Conservation (phyloP, 2,329 filamentous ascomycete species). For the Cladosporium sp. region DNA sequence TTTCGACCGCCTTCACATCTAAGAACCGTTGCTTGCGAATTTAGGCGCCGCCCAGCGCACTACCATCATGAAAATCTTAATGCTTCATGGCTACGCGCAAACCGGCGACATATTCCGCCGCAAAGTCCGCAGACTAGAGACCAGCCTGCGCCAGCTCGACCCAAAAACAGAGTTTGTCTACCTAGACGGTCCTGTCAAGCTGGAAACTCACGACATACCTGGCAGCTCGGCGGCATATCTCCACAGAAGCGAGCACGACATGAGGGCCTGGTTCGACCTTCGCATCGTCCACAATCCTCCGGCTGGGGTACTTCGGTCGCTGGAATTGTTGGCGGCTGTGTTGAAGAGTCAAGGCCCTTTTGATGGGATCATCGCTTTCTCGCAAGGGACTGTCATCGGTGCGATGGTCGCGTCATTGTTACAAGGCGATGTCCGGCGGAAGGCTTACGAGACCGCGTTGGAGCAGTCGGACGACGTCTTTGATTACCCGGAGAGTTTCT, state of each 20-base stretch:
- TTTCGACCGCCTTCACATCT: not conserved
- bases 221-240: not conserved
- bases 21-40: not conserved
- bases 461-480: not conserved
- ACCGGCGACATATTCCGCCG: not conserved
- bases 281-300: not conserved
- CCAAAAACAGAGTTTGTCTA: not conserved
- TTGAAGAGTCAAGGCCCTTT: not conserved
- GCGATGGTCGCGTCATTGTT: not conserved
- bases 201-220: not conserved
- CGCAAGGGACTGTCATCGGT: conserved; percentile 2
- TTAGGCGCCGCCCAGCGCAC: not conserved
- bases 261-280: conserved; percentile 1
- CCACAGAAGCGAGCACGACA: not conserved
- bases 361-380: not conserved
- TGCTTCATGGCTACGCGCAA: conserved; percentile 9
- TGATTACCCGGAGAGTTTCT: not conserved
- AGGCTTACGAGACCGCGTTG: not conserved
- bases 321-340: not conserved
- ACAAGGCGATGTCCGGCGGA: not conserved
- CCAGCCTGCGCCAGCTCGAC: not conserved
- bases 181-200: not conserved
- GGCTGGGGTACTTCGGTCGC: not conserved
- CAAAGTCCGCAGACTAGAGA: not conserved
- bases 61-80: not conserved